Evolutionary conservation across 2,329 filamentous ascomycete genomes (phyloP).

Genomic region (Chaetothyriales sp.): DNA sequence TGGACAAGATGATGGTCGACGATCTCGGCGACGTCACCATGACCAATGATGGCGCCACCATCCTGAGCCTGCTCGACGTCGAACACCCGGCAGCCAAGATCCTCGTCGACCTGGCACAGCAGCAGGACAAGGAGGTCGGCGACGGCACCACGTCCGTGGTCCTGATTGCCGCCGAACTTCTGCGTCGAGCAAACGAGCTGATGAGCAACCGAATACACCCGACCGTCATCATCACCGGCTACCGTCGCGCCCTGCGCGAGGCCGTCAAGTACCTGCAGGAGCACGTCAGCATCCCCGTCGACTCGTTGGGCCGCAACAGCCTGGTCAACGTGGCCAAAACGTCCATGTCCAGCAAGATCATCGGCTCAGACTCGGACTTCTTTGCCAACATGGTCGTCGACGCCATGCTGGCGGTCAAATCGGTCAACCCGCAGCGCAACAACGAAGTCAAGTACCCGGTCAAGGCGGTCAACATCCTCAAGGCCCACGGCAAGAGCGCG

Average conservation of each 20-base stretch:
- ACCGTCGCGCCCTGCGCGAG: conserved; percentile 86
- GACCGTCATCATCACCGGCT: conserved; percentile 97
- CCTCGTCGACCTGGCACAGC: conserved; percentile 88
- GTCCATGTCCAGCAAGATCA: conserved; percentile 99
- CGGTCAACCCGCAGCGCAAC: conserved; percentile 65
- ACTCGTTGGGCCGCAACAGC: conserved; percentile 77
- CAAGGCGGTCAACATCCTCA: conserved; percentile 97
- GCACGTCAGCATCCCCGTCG: conserved; percentile 92
- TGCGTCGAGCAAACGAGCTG: conserved; percentile 87
- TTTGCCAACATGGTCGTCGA: conserved; percentile 97
- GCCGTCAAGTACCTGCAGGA: conserved; percentile 98
- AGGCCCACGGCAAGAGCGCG: conserved; percentile 89
- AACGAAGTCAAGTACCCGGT: conserved; percentile 86
- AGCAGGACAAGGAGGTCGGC: conserved; percentile 97
- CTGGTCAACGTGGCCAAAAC: conserved; percentile 94
- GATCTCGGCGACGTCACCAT: conserved; percentile 99
- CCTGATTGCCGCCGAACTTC: conserved; percentile 86
- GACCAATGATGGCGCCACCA: conserved; percentile 96
- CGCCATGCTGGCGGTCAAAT: conserved; percentile 88
- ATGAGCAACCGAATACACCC: conserved; percentile 99
- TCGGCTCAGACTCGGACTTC: conserved; percentile 89
- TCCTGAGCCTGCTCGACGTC: conserved; percentile 86
- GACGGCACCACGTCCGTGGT: conserved; percentile 98
- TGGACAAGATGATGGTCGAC: conserved; percentile 99
- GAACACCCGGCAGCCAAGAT: conserved; percentile 98